These are phyloP conservation scores for Populus tomentosa DNA, from an alignment of 441 rosid species.

Conservation along the genomic window DNA sequence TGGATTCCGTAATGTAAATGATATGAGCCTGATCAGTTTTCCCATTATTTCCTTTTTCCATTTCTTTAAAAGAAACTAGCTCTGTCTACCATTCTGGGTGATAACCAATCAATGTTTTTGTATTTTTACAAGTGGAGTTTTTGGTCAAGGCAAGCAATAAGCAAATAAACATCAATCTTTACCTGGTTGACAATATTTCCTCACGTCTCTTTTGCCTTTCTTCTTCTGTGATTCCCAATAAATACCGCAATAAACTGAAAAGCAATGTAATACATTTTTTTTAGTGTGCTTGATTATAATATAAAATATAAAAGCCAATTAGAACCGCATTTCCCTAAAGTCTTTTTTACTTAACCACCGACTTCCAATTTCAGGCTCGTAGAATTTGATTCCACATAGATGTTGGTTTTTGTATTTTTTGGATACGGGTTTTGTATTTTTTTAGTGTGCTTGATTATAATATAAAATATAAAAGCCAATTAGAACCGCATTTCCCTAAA, in stretches of 20 bases:
- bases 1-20: background rate
- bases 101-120: background rate
- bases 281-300: background rate
- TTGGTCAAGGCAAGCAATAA: background rate
- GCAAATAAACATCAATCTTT: background rate
- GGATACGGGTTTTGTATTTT: background rate
- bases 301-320: background rate
- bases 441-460: background rate
- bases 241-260: conserved; percentile 65
- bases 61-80: background rate
- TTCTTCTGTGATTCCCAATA: conserved; percentile 77
- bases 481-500: background rate
- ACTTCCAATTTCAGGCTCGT: background rate
- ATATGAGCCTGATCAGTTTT: background rate
- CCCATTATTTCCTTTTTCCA: background rate
- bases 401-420: background rate
- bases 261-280: background rate
- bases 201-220: conserved; percentile 81
- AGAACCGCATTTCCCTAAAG: background rate
- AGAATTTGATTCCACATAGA: background rate
- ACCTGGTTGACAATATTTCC: conserved; percentile 92
- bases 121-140: background rate
- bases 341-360: background rate
- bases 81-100: background rate
- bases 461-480: background rate